Evolutionary conservation across 1,284 basidiomycete genomes (phyloP).

Genomic region (Pseudozyma tsukubaensis): DNA sequence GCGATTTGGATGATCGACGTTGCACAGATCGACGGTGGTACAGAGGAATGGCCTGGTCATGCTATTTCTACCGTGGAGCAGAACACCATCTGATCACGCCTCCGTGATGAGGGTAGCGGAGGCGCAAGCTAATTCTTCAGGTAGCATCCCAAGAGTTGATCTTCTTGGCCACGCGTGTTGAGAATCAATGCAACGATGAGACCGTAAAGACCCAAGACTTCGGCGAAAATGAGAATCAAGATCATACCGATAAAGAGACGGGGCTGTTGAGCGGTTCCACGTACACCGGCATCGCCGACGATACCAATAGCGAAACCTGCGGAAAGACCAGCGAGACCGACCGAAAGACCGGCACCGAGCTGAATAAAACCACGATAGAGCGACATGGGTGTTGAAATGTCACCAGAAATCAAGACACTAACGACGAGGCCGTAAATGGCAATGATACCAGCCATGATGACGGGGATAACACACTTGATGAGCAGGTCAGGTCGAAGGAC

Average conservation of each 20-base stretch:
- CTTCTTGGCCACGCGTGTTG: constrained; percentile 73
- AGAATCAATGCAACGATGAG: constrained; percentile 91
- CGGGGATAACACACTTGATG: constrained; percentile 97
- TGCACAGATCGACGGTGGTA: constrained; percentile 5
- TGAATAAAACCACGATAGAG: constrained; percentile 88
- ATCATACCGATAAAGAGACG: constrained; percentile 86
- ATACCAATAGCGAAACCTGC: constrained; percentile 97
- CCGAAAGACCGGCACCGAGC: constrained; percentile 90
- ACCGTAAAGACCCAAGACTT: constrained; percentile 88
- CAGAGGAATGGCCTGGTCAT: neutral
- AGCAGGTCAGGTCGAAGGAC: constrained; percentile 95
- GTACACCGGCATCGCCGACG: constrained; percentile 84
- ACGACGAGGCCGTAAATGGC: constrained; percentile 77
- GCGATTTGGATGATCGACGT: too few relatives aligned
- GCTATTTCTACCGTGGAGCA: neutral
- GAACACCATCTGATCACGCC: neutral
- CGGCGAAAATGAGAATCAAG: constrained; percentile 84
- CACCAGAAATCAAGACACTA: constrained; percentile 70
- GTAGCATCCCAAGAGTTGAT: constrained; percentile 50
- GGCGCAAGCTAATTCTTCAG: constrained; percentile 35
- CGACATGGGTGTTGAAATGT: constrained; percentile 72
- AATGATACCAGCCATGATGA: constrained; percentile 99
- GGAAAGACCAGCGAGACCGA: constrained; percentile 91
- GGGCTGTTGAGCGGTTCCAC: constrained; percentile 77
- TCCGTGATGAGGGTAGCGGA: neutral